These are phyloP conservation scores for Raddia distichophylla DNA, from an alignment of 176 grass and related monocot species.

Conservation along the genomic window DNA sequence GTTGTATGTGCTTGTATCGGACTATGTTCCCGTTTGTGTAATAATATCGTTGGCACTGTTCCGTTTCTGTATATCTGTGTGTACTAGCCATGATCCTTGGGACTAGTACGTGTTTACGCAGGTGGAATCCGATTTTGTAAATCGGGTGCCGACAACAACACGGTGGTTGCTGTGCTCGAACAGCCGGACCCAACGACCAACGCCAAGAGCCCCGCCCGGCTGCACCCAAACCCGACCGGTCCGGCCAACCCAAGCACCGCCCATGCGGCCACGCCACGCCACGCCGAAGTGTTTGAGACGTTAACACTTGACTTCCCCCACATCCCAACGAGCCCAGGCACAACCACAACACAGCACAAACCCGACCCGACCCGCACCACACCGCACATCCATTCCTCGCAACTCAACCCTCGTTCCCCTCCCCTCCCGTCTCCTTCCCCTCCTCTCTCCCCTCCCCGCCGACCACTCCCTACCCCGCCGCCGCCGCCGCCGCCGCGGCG, in stretches of 20 bases:
- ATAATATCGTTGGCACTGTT: too few species aligned
- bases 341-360: slow-evolving; percentile 39
- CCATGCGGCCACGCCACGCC: slow-evolving; percentile 21
- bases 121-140: too few species aligned
- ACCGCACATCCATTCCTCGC: not conserved
- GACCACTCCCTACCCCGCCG: slow-evolving; percentile 28
- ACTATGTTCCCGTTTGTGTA: too few species aligned
- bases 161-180: not conserved
- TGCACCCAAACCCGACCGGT: not conserved
- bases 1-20: too few species aligned
- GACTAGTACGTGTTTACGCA: too few species aligned
- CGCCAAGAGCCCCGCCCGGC: too few species aligned
- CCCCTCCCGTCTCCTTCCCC: not conserved
- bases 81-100: too few species aligned
- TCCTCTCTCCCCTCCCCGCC: slow-evolving; percentile 18
- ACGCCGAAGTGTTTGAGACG: slow-evolving; percentile 46
- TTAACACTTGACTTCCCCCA: too few species aligned
- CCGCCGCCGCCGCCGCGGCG: slow-evolving; percentile 18
- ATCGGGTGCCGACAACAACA: too few species aligned
- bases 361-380: slow-evolving; percentile 37
- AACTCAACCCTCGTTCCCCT: slow-evolving; percentile 4
- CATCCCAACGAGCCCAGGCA: slow-evolving; percentile 23
- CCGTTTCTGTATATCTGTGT: too few species aligned
- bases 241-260: not conserved
- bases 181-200: not conserved